Base-by-base conservation (phyloP, 495 filamentous ascomycete genomes). In the Ramalina intermedia region DNA sequence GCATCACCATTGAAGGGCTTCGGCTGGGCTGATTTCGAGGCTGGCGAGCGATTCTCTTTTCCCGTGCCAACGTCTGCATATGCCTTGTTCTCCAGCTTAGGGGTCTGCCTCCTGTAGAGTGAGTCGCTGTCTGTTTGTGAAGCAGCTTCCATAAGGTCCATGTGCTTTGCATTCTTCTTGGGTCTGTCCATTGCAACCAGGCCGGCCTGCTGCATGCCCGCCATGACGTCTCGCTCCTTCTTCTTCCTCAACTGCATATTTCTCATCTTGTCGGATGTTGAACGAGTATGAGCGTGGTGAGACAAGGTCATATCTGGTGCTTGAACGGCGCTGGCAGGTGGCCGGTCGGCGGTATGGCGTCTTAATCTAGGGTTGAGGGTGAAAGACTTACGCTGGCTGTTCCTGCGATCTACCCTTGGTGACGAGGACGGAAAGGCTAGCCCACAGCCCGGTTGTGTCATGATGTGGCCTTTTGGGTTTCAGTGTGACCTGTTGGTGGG, bases 61-160 rank as follows among this genome's bases (percentile, higher is more conserved):
- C 53, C 49, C 16, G 41, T 39, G 7, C 43, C 53, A 13, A 55
- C 27, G 2, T 52, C 45, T n/a, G 20, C 38, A 37, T 41, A 20
- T 33, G 24, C 43, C 37, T 38, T 44, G 23, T 38, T 46, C n/a
- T 52, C 21, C 23, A 29, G 36, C 41, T 41, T 52, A 27, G 49
- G 24, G 33, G 46, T 39, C 38, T 48, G 51, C 6, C 41, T 49
- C 48, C n/a, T 23, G 6, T 20, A 33, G 26, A 47, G 26, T n/a
- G 49, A 54, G 4, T 53, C 47, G 29, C 53, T 45, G 33, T 55
- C 43, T 41, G 14, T 48, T 14, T 49, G 51, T 20, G 57, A 49
- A 26, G 49, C 49, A 11, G 54, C 57, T 40, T 59, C 57, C 27
- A 56, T 37, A 1, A 59, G 48, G 41, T 59, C 57, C 12, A 56